Base-by-base conservation (phyloP, 179 eudicot species). In the Spergularia azorica region DNA sequence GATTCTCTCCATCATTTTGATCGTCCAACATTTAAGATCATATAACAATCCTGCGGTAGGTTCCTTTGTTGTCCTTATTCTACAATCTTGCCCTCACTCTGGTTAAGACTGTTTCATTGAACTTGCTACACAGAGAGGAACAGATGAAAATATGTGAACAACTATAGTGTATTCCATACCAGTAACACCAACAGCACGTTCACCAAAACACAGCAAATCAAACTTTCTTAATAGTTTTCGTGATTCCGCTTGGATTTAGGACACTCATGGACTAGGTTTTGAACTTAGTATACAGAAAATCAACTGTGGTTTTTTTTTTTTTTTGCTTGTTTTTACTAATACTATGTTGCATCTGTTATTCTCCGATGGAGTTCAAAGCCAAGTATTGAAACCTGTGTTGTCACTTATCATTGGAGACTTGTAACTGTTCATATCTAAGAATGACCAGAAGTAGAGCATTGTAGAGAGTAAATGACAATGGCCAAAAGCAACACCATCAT, bases 11-110 rank as follows among this genome's bases (percentile, higher is more conserved):
- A 26, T 83, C 67, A 6, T 87, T 73, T 78, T 89, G 71, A 94
- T 86, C 57, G 76, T 84, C 64, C 91, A 89, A 67, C 98, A 92
- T 85, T 94, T 92, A 46, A 82, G 90, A 82, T 87, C 79, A 0
- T 94, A 92, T 72, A 92, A 84, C 77, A 92, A 87, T 62, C 98
- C 97, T 5, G 85, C 91, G 88, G 98, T 94, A 74, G 64, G 89
- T 80, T 70, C 70, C 62, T 76, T 43, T 1, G 20, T 18, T 56
- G 11, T 46, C 16, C 38, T 12, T 21, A 67, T 11, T 78, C 48
- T 38, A 9, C 20, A 67, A 9, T 5, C 41, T 0, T 48, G 6
- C 32, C 13, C 55, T 65, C 15, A 36, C 9, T 12, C 1, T 41
- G 43, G 4, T 9, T 41, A 20, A 63, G 46, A 54, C 58, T 76